These are phyloP conservation scores for Neohortaea acidophila DNA, from an alignment of 495 filamentous ascomycete genomes.

Conservation along the genomic window DNA sequence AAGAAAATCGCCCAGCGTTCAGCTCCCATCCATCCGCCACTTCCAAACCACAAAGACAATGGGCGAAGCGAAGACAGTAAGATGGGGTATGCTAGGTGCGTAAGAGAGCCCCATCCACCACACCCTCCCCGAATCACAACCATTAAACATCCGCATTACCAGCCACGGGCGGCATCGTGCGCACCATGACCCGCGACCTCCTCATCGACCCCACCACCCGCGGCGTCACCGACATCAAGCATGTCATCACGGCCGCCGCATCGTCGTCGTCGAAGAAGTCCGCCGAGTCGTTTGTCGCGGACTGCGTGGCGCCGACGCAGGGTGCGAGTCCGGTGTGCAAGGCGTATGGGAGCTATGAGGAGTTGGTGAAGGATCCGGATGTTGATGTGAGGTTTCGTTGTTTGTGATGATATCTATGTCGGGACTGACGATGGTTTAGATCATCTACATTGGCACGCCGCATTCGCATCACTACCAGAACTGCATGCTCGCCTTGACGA, in stretches of 20 bases:
- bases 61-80: too few species aligned
- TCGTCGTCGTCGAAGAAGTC: slow-evolving; percentile 54
- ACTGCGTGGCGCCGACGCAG: slow-evolving; percentile 43
- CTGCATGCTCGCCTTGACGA: slow-evolving; percentile 58
- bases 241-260: slow-evolving; percentile 64
- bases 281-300: slow-evolving; percentile 53
- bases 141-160: too few species aligned
- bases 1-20: too few species aligned
- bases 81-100: too few species aligned
- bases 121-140: too few species aligned
- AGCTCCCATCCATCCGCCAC: too few species aligned
- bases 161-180: slow-evolving; percentile 66
- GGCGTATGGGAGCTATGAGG: slow-evolving; percentile 63
- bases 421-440: too few species aligned
- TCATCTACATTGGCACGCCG: slow-evolving; percentile 81
- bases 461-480: slow-evolving; percentile 93
- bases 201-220: slow-evolving; percentile 56
- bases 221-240: slow-evolving; percentile 52
- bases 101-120: too few species aligned
- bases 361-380: slow-evolving; percentile 58
- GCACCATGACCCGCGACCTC: slow-evolving; percentile 66
- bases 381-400: too few species aligned
- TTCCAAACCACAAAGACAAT: too few species aligned
- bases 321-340: slow-evolving; percentile 30
- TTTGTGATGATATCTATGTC: too few species aligned